A percentile compares a stretch with the other conserved stretches of the same genome.
Evolutionary conservation across 108 stramenopile genomes (phyloP).

Genomic region (Cyclotella cryptica): DNA sequence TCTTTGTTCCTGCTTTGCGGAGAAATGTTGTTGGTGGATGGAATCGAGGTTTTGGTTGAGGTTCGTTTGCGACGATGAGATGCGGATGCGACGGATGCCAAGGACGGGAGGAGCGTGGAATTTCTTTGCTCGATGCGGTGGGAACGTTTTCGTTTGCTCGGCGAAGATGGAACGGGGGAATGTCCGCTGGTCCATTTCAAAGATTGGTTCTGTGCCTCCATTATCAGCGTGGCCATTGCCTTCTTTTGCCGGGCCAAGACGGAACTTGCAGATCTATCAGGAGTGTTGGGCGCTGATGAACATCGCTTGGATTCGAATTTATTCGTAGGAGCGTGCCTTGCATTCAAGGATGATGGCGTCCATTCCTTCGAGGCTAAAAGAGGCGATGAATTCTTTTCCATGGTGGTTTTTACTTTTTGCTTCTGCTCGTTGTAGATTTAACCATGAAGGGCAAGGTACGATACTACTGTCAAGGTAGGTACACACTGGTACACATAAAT

Average conservation of each 20-base stretch:
- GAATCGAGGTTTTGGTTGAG: not conserved
- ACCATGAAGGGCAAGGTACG: too few species aligned
- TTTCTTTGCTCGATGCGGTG: not conserved
- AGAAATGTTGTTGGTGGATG: not conserved
- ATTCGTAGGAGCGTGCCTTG: not conserved
- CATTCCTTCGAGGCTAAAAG: not conserved
- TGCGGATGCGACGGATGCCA: conserved; percentile 20
- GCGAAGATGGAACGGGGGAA: conserved; percentile 1
- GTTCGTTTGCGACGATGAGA: not conserved
- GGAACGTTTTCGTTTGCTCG: conserved; percentile 20
- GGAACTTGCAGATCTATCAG: not conserved
- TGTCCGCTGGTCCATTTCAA: conserved; percentile 6
- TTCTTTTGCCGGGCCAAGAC: not conserved
- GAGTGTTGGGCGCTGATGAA: not conserved
- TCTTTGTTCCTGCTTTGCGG: not conserved
- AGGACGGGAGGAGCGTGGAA: conserved; percentile 18
- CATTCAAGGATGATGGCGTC: not conserved
- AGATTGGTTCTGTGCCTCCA: not conserved
- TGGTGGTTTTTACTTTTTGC: too few species aligned
- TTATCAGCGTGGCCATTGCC: conserved; percentile 1
- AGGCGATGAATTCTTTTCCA: not conserved
- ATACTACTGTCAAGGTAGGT: too few species aligned
- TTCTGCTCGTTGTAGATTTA: too few species aligned
- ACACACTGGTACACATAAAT: too few species aligned
- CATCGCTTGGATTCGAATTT: too few species aligned